phyloP scores from a whole-genome alignment of 1,284 basidiomycete genomes.

The Heterobasidion irregulare region DNA sequence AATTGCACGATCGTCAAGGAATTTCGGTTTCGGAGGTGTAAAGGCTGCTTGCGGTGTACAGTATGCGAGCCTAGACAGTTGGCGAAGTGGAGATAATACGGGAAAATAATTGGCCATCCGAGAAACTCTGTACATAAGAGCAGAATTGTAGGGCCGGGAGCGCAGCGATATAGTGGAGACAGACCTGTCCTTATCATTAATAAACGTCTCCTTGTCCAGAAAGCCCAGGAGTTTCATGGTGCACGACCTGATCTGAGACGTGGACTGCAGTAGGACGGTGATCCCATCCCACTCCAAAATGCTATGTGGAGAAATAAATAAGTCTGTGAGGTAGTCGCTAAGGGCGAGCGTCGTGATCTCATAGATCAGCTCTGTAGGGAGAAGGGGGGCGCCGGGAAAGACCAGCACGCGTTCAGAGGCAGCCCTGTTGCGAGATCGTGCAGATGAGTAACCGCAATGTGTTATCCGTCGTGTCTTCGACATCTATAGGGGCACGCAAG shows the following conservation, averaged over 20 bases:
- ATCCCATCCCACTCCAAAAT: conserved; percentile 3
- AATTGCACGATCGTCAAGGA: background rate
- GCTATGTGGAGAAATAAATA: conserved; percentile 3
- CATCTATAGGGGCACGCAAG: too few relatives aligned
- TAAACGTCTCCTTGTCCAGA: background rate
- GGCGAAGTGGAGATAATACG: background rate
- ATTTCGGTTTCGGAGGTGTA: background rate
- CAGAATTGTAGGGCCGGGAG: background rate
- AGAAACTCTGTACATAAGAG: background rate
- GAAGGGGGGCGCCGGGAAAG: background rate
- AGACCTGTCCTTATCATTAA: background rate
- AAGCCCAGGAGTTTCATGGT: conserved; percentile 1
- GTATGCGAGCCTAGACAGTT: background rate
- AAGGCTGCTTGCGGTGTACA: background rate
- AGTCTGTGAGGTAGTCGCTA: conserved; percentile 4
- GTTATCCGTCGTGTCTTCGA: too few relatives aligned
- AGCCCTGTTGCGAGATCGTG: background rate
- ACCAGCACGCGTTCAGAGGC: background rate
- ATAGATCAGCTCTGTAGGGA: conserved; percentile 6
- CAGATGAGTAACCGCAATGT: background rate
- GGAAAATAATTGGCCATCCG: too few relatives aligned
- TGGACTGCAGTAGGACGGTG: conserved; percentile 1
- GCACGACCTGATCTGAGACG: background rate
- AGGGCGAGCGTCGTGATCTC: conserved; percentile 1
- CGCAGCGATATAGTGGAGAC: background rate